Evolutionary conservation across 257 asterid genomes (phyloP), one percentile per base, ranked within the genome.

Genomic region (Dorcoceras hygrometricum): DNA sequence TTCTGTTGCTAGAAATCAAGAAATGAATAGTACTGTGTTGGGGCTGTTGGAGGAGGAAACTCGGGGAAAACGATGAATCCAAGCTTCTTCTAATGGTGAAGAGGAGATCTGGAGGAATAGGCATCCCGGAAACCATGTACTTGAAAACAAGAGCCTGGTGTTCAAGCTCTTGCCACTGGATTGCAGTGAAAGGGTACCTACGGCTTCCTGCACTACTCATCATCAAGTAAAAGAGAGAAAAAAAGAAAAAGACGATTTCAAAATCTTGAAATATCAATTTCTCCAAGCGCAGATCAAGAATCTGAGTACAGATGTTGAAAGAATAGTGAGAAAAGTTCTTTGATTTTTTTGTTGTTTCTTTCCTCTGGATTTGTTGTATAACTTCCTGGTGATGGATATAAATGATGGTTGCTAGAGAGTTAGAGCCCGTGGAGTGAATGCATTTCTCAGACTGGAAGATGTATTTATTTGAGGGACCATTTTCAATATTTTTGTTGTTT

Each of bases 111-210:
- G 94, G 85, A 0, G 99, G 99, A 36, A 94, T 68, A 14, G 97
- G 93, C 72, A 85, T 82, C 4, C 99, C 97, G 8, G 96, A 86
- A 3, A 77, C 81, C 86, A 94, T 86, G 83, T 88, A 85, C 76
- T 94, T 94, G 83, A 80, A 94, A 32, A 88, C 91, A 7, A 90
- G 95, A 57, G 96, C 93, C 68, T 94, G 99, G 68, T 88, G 95
- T 62, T 94, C 99, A 22, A 94, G 96, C 32, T 94, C 96, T 79
- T 88, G 96, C 95, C 96, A 85, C 55, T 94, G 99, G 9, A 89
- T 70, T 22, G 92, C 87, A 25, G 95, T 88, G 76, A 94, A 94
- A 39, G 97, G 97, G 54, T 56, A 82, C 71, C 86, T 82, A 56
- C 75, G 71, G 51, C 65, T 79, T 50, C 87, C 79, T 50, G 71